Percentiles rank a stretch among this genome's conserved stretches.
These are phyloP conservation scores for Podospora pseudopauciseta DNA, from an alignment of 495 filamentous ascomycete genomes.

Conservation along the genomic window DNA sequence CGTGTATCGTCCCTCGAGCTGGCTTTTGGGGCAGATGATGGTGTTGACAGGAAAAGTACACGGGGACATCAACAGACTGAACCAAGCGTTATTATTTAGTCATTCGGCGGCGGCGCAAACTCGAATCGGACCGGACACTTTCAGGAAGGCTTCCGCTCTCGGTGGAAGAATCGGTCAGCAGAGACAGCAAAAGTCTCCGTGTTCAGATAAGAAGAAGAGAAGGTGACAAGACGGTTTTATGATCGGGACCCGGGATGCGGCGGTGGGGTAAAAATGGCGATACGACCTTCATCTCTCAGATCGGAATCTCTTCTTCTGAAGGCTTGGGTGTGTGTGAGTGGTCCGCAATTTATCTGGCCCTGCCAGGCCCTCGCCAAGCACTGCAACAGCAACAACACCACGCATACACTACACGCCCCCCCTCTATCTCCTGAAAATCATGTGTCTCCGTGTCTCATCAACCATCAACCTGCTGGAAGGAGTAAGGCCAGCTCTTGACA, in stretches of 20 bases:
- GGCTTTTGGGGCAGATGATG: not conserved
- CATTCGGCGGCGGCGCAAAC: not conserved
- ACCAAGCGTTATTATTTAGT: not conserved
- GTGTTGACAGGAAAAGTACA: too few relatives aligned
- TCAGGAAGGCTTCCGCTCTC: not conserved
- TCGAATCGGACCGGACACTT: not conserved
- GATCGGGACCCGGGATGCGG: not conserved
- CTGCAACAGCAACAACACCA: not conserved
- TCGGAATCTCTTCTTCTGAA: too few relatives aligned
- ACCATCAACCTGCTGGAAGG: too few relatives aligned
- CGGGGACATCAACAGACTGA: not conserved
- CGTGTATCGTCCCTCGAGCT: not conserved
- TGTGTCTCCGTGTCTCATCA: too few relatives aligned
- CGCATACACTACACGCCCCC: too few relatives aligned
- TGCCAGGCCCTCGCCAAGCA: constrained; percentile 8
- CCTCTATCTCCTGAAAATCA: too few relatives aligned
- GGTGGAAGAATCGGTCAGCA: not conserved
- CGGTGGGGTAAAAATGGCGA: constrained; percentile 14
- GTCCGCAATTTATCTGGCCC: constrained; percentile 8
- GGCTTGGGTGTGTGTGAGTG: too few relatives aligned
- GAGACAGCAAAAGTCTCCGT: not conserved
- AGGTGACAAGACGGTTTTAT: not conserved
- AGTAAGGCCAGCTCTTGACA: too few relatives aligned
- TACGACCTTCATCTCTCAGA: constrained; percentile 4
- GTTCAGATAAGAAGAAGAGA: not conserved